These are phyloP conservation scores for Ogataea sp. DNA, from an alignment of 805 yeast genomes.

Conservation along the genomic window DNA sequence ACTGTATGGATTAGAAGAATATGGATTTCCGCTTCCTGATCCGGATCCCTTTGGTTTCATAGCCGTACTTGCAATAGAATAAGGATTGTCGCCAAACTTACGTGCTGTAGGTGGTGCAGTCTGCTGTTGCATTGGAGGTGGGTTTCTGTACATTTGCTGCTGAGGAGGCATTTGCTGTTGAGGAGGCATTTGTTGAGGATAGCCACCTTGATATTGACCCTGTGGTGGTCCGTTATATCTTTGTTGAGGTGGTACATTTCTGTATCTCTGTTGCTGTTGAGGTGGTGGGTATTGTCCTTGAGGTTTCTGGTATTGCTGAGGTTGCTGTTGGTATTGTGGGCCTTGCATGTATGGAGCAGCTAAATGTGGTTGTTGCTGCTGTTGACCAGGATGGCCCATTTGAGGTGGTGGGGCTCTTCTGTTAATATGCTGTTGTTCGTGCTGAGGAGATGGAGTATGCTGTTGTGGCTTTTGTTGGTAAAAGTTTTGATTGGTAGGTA, in stretches of 20 bases:
- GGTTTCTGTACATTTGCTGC: constrained; percentile 3
- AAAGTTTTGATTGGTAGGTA: constrained; percentile 2
- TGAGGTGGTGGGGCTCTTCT: constrained; percentile 4
- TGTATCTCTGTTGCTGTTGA: constrained; percentile 10
- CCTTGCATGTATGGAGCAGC: constrained; percentile 4
- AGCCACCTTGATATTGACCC: background rate
- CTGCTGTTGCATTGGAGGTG: constrained; percentile 3
- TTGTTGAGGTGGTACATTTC: constrained; percentile 8
- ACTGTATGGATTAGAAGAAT: constrained; percentile 1
- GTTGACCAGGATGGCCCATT: constrained; percentile 4
- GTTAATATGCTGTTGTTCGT: constrained; percentile 7
- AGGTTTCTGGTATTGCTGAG: constrained; percentile 6
- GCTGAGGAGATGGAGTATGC: constrained; percentile 1
- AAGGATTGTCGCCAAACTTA: constrained; percentile 10
- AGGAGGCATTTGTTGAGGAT: constrained; percentile 1
- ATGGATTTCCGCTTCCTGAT: constrained; percentile 4
- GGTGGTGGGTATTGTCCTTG: constrained; percentile 10
- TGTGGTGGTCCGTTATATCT: background rate
- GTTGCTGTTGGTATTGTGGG: constrained; percentile 10
- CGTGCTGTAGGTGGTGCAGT: constrained; percentile 7
- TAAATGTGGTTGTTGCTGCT: constrained; percentile 7
- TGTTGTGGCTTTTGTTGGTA: constrained; percentile 1
- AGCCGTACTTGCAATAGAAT: constrained; percentile 13
- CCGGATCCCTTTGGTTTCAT: constrained; percentile 1
- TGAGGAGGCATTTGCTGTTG: constrained; percentile 4